These are phyloP conservation scores for slime mould (Dictyostelium discoideum) DNA, from an alignment of 78 protist species.

Conservation along the genomic window DNA sequence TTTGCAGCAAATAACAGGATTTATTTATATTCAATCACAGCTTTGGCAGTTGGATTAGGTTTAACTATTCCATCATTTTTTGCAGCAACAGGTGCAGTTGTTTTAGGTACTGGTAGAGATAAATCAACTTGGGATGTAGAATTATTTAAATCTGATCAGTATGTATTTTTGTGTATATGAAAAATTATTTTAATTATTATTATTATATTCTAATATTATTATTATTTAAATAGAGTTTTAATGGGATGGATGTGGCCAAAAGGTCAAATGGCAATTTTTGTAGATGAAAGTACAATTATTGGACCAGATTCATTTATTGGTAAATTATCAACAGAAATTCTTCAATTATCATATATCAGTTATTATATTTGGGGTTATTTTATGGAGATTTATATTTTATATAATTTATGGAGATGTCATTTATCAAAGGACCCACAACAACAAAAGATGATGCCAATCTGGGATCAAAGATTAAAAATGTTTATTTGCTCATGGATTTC, in stretches of 20 bases:
- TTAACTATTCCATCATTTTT: constrained; percentile 70
- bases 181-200: not conserved
- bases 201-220: not conserved
- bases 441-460: constrained; percentile 29
- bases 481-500: constrained; percentile 76
- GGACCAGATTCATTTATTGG: constrained; percentile 75
- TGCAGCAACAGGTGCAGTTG: constrained; percentile 69
- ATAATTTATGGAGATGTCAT: constrained; percentile 33
- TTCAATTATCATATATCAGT: constrained; percentile 67
- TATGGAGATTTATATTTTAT: constrained; percentile 55
- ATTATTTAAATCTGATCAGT: constrained; percentile 11
- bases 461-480: constrained; percentile 79
- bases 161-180: not conserved
- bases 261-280: constrained; percentile 62
- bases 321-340: constrained; percentile 43
- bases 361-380: constrained; percentile 78
- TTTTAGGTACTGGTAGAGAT: constrained; percentile 34
- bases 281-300: constrained; percentile 3
- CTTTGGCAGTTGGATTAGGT: constrained; percentile 43
- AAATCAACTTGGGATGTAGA: constrained; percentile 24
- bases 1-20: constrained; percentile 25
- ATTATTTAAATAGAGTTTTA: not conserved
- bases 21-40: constrained; percentile 56
- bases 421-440: constrained; percentile 31
- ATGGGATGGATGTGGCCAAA: constrained; percentile 74